A percentile compares a stretch with the other conserved stretches of the same genome.
phyloP scores from a whole-genome alignment of 345 rosid genomes.

The Lumnitzera racemosa region DNA sequence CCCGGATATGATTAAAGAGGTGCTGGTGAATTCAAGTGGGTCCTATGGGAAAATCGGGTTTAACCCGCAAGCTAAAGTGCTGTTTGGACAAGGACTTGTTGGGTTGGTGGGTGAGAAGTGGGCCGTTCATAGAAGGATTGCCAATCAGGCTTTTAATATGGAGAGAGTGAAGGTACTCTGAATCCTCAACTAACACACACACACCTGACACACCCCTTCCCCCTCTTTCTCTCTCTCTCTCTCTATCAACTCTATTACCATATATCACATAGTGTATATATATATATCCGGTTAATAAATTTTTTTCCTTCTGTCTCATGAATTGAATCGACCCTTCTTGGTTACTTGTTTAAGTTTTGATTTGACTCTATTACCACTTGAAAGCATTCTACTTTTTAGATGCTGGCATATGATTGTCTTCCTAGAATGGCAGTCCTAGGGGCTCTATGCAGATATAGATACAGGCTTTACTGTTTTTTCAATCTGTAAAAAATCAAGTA shows the following conservation, averaged over 20 bases:
- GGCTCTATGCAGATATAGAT: no score
- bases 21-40: constrained; percentile 31
- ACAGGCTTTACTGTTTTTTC: no score
- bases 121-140: constrained; percentile 59
- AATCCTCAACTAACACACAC: background rate
- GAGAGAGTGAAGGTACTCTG: constrained; percentile 59
- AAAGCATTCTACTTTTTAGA: background rate
- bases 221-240: background rate
- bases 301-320: background rate
- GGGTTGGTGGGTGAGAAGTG: constrained; percentile 60
- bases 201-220: no score
- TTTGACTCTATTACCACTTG: no score
- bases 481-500: no score
- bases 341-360: no score
- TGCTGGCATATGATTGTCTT: background rate
- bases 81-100: constrained; percentile 63
- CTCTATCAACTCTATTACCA: background rate
- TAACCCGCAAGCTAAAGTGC: constrained; percentile 50
- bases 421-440: no score
- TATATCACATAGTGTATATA: no score
- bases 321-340: no score
- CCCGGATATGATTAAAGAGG: constrained; percentile 53
- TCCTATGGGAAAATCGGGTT: constrained; percentile 27
- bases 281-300: no score
- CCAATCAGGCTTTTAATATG: constrained; percentile 52